A percentile compares a stretch with the other conserved stretches of the same genome.
Evolutionary conservation across 108 stramenopile genomes (phyloP).

Genomic region (Pseudonitzschia pungens): DNA sequence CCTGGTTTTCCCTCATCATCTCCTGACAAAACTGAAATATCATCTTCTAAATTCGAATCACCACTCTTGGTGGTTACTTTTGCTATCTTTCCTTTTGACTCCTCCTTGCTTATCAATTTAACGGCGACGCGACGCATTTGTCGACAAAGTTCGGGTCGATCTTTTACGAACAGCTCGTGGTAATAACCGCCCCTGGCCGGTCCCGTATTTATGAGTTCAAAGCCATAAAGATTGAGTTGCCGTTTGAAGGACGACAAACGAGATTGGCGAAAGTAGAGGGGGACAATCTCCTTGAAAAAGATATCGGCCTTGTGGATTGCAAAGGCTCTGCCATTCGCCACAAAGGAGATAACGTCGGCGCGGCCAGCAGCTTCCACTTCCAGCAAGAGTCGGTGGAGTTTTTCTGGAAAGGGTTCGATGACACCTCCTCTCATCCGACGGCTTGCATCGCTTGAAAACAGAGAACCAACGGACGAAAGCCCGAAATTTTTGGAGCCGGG

Average conservation of each 20-base stretch:
- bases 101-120: conserved; percentile 43
- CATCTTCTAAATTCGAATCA: background rate
- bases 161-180: conserved; percentile 76
- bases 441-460: conserved; percentile 39
- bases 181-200: conserved; percentile 78
- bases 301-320: conserved; percentile 66
- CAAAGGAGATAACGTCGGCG: conserved; percentile 67
- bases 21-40: too few species aligned
- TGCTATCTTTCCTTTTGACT: background rate
- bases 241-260: conserved; percentile 88
- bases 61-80: background rate
- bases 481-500: conserved; percentile 22
- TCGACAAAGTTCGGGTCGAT: conserved; percentile 54
- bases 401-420: conserved; percentile 62
- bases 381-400: conserved; percentile 64
- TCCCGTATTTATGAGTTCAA: conserved; percentile 71
- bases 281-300: conserved; percentile 78
- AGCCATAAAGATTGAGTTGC: conserved; percentile 93
- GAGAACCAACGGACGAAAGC: conserved; percentile 37
- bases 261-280: conserved; percentile 86
- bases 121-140: conserved; percentile 64
- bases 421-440: conserved; percentile 58
- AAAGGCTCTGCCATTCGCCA: conserved; percentile 71
- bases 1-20: too few species aligned
- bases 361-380: conserved; percentile 68